Base-by-base conservation (phyloP, 352 stramenopile species). In the Globisporangium spinosum region DNA sequence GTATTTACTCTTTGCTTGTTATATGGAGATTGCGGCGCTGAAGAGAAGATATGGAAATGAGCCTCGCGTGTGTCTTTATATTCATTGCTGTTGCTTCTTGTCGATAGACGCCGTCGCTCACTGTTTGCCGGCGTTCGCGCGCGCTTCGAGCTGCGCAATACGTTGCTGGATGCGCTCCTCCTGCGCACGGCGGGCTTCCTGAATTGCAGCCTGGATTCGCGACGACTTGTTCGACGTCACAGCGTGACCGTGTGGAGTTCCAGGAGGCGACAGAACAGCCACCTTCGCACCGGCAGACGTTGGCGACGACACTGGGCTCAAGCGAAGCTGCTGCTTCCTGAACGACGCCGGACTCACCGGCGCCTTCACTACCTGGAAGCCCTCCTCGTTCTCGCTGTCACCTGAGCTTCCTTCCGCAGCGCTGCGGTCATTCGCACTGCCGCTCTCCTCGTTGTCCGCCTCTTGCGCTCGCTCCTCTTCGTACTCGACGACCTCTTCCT, bases 111-210 rank as follows among this genome's bases (percentile, higher is more conserved):
- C 1, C n/a, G 23, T 38, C 32, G 20, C 40, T 62, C 32, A 62
- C 29, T 62, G n/a, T n/a, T 62, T 62, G n/a, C 32, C 5, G n/a
- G 56, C 56, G 32, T 62, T 69, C 54, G 34, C 53, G 6, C 43
- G 54, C 23, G 70, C 60, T 8, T 68, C 58, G 22, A 94, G 80
- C 57, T 88, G 80, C 1, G 82, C 76, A 69, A 94, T 89, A 23
- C 85, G 85, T 47, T 76, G 70, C 59, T 89, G 67, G 20, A 91
- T 77, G 23, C 83, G 83, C 32, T 81, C 71, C 35, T 88, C 69
- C 69, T 92, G 83, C 7, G 70, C 73, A 49, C 69, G 80, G 9
- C 73, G 77, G 15, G 80, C 82, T 35, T 83, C 68, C 38, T 71
- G 70, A 57, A 91, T 90, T 51, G 85, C 85, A 55, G 77, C 64